phyloP scores from a whole-genome alignment of 805 yeast genomes.

The Wickerhamomyces queroliae region DNA sequence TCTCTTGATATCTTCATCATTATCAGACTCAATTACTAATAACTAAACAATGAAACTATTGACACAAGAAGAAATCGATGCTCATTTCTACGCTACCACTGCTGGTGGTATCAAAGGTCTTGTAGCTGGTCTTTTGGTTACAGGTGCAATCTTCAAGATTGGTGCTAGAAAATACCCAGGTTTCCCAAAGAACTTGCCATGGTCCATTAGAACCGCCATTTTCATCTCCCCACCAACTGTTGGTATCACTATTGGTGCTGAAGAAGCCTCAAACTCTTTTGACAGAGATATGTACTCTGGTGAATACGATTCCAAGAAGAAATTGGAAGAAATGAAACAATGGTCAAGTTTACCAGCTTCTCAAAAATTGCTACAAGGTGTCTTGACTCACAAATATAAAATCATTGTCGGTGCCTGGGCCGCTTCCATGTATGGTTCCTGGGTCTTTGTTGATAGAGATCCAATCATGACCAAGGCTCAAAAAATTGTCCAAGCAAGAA shows the following conservation, averaged over 20 bases:
- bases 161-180: conserved; percentile 44
- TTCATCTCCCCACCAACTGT: conserved; percentile 65
- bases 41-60: conserved; percentile 54
- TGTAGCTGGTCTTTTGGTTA: conserved; percentile 47
- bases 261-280: conserved; percentile 61
- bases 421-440: conserved; percentile 73
- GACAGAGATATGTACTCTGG: conserved; percentile 57
- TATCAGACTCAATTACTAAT: neutral
- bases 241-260: conserved; percentile 59
- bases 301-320: conserved; percentile 29
- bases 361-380: conserved; percentile 44
- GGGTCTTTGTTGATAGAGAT: conserved; percentile 68
- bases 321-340: conserved; percentile 39
- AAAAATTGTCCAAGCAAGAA: conserved; percentile 83
- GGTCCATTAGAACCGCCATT: conserved; percentile 57
- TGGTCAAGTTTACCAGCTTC: conserved; percentile 44
- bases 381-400: conserved; percentile 55
- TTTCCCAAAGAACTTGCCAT: conserved; percentile 38
- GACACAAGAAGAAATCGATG: conserved; percentile 59
- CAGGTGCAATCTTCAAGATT: conserved; percentile 46
- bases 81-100: conserved; percentile 53
- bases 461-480: conserved; percentile 70
- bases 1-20: neutral
- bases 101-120: conserved; percentile 61
- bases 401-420: conserved; percentile 75